Percentiles rank a stretch among this genome's conserved stretches.
Conservation (phyloP, 139 green algal species). For the Micractinium sp. region DNA sequence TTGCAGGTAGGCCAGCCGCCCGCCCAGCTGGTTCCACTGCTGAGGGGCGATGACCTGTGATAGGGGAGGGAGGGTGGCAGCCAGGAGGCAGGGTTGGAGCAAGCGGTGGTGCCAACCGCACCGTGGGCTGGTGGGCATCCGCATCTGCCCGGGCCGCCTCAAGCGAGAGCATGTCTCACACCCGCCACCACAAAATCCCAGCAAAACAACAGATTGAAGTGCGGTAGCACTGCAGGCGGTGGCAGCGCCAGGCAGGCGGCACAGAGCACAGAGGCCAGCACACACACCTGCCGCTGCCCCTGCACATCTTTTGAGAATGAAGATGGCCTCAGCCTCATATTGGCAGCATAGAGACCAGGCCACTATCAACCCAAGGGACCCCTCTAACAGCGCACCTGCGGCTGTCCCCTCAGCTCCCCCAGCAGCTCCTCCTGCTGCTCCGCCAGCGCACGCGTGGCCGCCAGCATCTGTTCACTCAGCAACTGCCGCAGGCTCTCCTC, state of each 20-base stretch:
- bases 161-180: background rate
- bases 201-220: too few species aligned
- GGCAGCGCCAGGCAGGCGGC: too few species aligned
- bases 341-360: too few species aligned
- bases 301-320: background rate
- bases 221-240: too few species aligned
- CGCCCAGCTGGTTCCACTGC: constrained; percentile 50
- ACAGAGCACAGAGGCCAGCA: too few species aligned
- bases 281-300: background rate
- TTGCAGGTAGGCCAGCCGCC: constrained; percentile 20
- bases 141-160: background rate
- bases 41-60: constrained; percentile 29
- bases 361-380: background rate
- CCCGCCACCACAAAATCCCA: background rate
- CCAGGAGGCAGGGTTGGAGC: background rate
- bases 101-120: background rate
- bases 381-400: background rate
- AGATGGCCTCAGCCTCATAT: background rate
- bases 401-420: constrained; percentile 34
- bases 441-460: background rate
- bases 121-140: background rate
- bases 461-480: constrained; percentile 17
- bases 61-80: background rate
- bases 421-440: constrained; percentile 32
- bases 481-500: constrained; percentile 27